Evolutionary conservation across 1,139 yeast species (phyloP), one percentile per base, ranked within the genome.

Genomic region (Sugiyamaella japonica): DNA sequence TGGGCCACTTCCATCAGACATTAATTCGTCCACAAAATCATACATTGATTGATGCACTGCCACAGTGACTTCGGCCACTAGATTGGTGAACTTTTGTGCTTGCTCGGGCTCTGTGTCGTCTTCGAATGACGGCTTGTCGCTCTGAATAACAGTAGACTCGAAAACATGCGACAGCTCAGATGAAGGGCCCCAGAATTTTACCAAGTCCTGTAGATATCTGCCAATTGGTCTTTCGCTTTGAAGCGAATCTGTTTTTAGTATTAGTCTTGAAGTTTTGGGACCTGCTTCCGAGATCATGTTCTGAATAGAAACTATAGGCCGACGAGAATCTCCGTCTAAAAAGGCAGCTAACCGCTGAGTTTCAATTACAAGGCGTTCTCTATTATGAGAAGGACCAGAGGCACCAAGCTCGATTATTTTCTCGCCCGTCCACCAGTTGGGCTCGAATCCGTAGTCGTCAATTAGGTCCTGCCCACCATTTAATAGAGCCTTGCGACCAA

Each of bases 401-500:
- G 28, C 39, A 8, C 41, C 39, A 8, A 69, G 23, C 3, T 52
- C 55, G 2, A 62, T 63, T 8, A 64, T 56, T n/a, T 31, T 37
- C 3, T 71, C 73, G 4, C 75, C 74, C 46, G 65, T 72, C 75
- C 78, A 79, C 83, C 83, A 79, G 42, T 68, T 64, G 2, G 71
- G 67, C 7, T 72, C 66, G 54, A 65, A 76, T 0, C 78, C 79
- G 52, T 77, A 72, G 12, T 71, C 70, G 0, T 61, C 56, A 41
- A 70, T 70, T n/a, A 64, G 15, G 28, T 61, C 63, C 8, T 53
- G 54, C n/a, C 71, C 68, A 39, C 69, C 72, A 2, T 66, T 61
- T 45, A 75, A 62, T 1, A 79, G 60, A 0, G 70, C 63, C 37
- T 69, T 69, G 15, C 76, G 65, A 17, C 78, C 73, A 6, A 61